Evolutionary conservation across 78 protist genomes (phyloP), one percentile per base, ranked within the genome.

Genomic region (Isochrysis galbana): DNA sequence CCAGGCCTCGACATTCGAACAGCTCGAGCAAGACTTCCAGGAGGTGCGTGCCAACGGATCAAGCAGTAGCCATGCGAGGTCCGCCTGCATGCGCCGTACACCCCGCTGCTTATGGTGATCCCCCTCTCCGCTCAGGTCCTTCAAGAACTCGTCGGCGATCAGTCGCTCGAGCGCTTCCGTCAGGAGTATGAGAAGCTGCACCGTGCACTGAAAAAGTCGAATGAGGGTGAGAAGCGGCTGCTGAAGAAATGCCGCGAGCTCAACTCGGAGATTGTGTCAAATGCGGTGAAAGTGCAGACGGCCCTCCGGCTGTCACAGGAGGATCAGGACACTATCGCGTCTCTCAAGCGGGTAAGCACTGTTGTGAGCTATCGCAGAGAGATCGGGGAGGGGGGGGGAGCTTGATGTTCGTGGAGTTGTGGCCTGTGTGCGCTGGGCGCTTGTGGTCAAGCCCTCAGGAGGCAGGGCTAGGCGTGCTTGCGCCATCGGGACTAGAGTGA

Each of bases 191-290:
- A 95, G 77, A 97, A 96, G 82, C 55, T 83, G 70, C 38, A 72
- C 82, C 92, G 95, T 5, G 99, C 99, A 5, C 91, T 96, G 70
- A 91, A 93, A 84, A 96, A 95, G 91, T 87, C 96, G 5, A 97
- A 96, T 86, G 97, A 97, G 87, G 90, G 93, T 83, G 99, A 97
- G 93, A 94, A 95, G 95, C 89, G 97, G 21, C 90, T 97, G 67
- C 93, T 97, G 36, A 92, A 94, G 47, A 90, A 95, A 46, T 93
- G 96, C 95, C 72, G 69, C 29, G 96, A 94, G 41, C 84, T 97
- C 41, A 91, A 54, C 55, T 42, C 1, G 21, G 88, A 96, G 87
- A 95, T 97, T 84, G 95, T 93, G 5, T 89, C 94, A 44, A 96
- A 96, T 77, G 94, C 97, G 5, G 83, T 96, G 19, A 96, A 97